Conservation (phyloP, 2,329 filamentous ascomycete genomes). For the Lachnum nothofagi region DNA sequence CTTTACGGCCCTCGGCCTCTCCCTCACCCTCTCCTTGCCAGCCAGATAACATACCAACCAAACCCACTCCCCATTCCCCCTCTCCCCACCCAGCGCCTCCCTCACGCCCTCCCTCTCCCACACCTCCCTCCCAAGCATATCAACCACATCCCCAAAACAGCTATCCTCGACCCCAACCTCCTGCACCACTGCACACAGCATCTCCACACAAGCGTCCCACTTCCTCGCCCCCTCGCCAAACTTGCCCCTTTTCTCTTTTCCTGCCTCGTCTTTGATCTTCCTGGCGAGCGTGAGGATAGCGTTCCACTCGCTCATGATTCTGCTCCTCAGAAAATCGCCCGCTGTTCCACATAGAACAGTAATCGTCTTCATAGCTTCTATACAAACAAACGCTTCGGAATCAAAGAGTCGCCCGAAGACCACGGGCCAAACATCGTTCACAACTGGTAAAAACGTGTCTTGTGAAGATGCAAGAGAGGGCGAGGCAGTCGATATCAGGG, state of each 20-base stretch:
- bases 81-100: slow-evolving; percentile 49
- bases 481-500: slow-evolving; percentile 67
- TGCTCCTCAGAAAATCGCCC: slow-evolving; percentile 72
- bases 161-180: slow-evolving; percentile 62
- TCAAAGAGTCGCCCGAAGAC: slow-evolving; percentile 65
- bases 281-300: slow-evolving; percentile 49
- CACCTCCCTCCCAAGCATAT: slow-evolving; percentile 51
- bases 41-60: slow-evolving; percentile 54
- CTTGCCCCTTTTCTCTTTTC: slow-evolving; percentile 43
- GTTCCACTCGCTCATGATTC: slow-evolving; percentile 71
- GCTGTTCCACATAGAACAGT: slow-evolving; percentile 63
- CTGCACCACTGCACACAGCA: slow-evolving; percentile 57
- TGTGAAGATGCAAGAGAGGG: slow-evolving; percentile 70
- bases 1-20: slow-evolving; percentile 39
- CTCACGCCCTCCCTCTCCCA: slow-evolving; percentile 45
- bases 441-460: slow-evolving; percentile 77
- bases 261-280: slow-evolving; percentile 36
- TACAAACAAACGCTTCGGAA: slow-evolving; percentile 60
- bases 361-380: slow-evolving; percentile 66
- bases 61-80: slow-evolving; percentile 67
- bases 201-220: slow-evolving; percentile 56
- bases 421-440: slow-evolving; percentile 88
- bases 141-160: slow-evolving; percentile 66
- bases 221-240: slow-evolving; percentile 59
- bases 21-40: slow-evolving; percentile 27